phyloP scores from a whole-genome alignment of 495 filamentous ascomycete genomes.

The Penicillium lividum region DNA sequence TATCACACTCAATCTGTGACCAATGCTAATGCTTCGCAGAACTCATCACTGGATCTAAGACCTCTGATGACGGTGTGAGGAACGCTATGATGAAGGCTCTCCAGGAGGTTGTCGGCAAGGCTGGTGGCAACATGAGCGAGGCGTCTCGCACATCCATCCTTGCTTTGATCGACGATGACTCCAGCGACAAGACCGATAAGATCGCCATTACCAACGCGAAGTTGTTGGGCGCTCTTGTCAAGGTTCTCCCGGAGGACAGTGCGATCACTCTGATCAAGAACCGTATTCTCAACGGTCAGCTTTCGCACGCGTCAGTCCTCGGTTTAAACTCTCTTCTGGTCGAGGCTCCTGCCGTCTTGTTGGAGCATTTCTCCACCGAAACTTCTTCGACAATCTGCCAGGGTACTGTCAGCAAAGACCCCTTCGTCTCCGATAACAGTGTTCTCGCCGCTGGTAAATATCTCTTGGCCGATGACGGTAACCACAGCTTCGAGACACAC shows the following conservation, averaged over 20 bases:
- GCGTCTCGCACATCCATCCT: constrained; percentile 78
- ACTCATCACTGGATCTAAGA: constrained; percentile 90
- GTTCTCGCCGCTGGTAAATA: constrained; percentile 96
- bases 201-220: constrained; percentile 88
- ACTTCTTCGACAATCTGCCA: constrained; percentile 74
- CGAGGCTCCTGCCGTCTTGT: constrained; percentile 70
- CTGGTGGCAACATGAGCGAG: constrained; percentile 91
- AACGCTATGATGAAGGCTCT: constrained; percentile 97
- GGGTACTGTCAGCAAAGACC: constrained; percentile 72
- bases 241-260: constrained; percentile 69
- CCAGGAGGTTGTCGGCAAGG: constrained; percentile 94
- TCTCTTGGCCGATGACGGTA: constrained; percentile 62
- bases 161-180: constrained; percentile 81
- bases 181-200: constrained; percentile 67
- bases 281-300: constrained; percentile 71
- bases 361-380: constrained; percentile 66
- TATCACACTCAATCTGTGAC: not conserved
- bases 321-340: constrained; percentile 85
- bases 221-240: constrained; percentile 84
- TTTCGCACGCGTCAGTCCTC: constrained; percentile 69
- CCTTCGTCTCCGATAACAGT: constrained; percentile 83
- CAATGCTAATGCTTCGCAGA: constrained; percentile 42
- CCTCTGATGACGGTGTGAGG: constrained; percentile 81
- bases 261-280: constrained; percentile 72
- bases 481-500: constrained; percentile 59